These are phyloP conservation scores for Trypanosoma cruzi DNA, from an alignment of 208 protist genomes.

Conservation along the genomic window DNA sequence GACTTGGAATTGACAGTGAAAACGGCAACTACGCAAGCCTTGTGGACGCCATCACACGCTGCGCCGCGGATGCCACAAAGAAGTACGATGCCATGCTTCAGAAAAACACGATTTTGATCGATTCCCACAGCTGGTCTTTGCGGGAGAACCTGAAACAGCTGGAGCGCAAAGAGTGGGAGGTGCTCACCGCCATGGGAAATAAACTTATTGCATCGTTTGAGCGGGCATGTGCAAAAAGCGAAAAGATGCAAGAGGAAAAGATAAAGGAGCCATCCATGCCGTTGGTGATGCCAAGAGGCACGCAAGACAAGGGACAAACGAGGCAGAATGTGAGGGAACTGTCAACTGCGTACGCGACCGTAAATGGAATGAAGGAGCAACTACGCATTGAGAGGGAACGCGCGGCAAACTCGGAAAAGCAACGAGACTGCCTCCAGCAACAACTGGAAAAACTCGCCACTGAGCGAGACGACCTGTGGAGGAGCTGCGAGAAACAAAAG, in stretches of 20 bases:
- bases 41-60: constrained; percentile 3
- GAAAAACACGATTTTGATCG: constrained; percentile 30
- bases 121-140: constrained; percentile 24
- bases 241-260: constrained; percentile 15
- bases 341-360: not conserved
- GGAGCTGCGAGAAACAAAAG: constrained; percentile 10
- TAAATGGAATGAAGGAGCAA: constrained; percentile 3
- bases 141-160: constrained; percentile 17
- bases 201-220: constrained; percentile 15
- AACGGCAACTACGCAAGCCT: constrained; percentile 4
- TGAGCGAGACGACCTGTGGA: not conserved
- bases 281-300: no score
- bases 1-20: constrained; percentile 11
- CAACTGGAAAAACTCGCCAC: not conserved
- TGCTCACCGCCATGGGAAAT: constrained; percentile 21
- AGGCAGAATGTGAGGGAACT: constrained; percentile 9
- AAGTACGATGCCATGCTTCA: constrained; percentile 14
- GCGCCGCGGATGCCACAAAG: constrained; percentile 1
- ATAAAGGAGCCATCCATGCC: not conserved
- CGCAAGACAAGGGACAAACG: constrained; percentile 7
- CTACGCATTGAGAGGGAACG: constrained; percentile 1
- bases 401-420: constrained; percentile 3
- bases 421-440: constrained; percentile 6
- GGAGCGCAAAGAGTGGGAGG: constrained; percentile 23
- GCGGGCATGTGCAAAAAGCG: constrained; percentile 4